phyloP scores from a whole-genome alignment of 2,329 filamentous ascomycete species.

The Claviceps digitariae region DNA sequence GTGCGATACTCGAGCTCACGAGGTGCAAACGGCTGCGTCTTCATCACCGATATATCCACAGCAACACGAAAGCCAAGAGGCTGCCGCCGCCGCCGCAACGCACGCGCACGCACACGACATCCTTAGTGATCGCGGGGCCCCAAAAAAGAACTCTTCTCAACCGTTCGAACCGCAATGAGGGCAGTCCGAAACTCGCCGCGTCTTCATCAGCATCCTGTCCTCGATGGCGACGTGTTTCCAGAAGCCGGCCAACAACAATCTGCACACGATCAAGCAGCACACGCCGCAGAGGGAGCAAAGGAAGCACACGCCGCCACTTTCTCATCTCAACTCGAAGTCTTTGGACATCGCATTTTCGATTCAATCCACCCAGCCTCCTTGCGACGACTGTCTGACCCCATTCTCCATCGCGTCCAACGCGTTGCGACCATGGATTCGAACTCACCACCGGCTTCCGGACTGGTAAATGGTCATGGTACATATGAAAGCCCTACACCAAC shows the following conservation, averaged over 20 bases:
- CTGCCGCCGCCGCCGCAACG: too few species aligned
- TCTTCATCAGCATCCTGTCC: background rate
- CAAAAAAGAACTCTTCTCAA: background rate
- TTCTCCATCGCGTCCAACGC: background rate
- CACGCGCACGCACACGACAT: background rate
- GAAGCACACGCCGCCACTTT: background rate
- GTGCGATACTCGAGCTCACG: background rate
- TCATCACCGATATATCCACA: background rate
- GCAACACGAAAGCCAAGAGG: background rate
- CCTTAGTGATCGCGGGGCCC: background rate
- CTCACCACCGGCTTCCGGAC: background rate
- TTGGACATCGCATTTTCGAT: slow-evolving; percentile 4
- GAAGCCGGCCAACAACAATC: background rate
- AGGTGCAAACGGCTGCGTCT: background rate
- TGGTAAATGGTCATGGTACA: background rate
- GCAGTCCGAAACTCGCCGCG: background rate
- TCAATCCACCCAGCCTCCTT: slow-evolving; percentile 18
- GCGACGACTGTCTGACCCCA: slow-evolving; percentile 8
- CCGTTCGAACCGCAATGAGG: background rate
- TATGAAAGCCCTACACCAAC: background rate
- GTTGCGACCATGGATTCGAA: slow-evolving; percentile 1
- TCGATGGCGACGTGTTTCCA: background rate
- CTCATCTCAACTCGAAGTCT: slow-evolving; percentile 1
- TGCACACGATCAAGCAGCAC: background rate
- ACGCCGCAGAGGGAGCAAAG: background rate